Conservation (phyloP, 345 rosid genomes). For the Tarenaya hassleriana region DNA sequence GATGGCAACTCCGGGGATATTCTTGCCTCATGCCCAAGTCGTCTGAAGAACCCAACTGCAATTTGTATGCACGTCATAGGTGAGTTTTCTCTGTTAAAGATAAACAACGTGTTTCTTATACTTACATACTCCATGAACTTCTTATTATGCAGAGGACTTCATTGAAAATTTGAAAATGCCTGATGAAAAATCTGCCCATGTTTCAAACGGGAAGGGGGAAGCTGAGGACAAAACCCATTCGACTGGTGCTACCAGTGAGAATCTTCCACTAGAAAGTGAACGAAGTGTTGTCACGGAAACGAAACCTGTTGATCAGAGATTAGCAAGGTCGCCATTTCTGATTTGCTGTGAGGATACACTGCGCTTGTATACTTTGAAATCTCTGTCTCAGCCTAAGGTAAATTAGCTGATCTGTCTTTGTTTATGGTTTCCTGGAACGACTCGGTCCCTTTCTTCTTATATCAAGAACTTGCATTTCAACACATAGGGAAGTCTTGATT, state of each 20-base stretch:
- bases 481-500: conserved; percentile 46
- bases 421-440: conserved; percentile 12
- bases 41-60: conserved; percentile 39
- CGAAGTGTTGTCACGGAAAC: conserved; percentile 31
- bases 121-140: conserved; percentile 10
- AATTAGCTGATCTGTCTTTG: conserved; percentile 13
- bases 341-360: conserved; percentile 62
- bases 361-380: conserved; percentile 43
- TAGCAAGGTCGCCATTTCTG: conserved; percentile 34
- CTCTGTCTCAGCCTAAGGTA: conserved; percentile 73
- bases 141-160: conserved; percentile 42
- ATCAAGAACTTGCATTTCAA: conserved; percentile 27
- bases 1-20: conserved; percentile 51
- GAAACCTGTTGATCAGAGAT: conserved; percentile 30
- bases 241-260: conserved; percentile 25
- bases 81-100: conserved; percentile 26
- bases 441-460: conserved; percentile 24
- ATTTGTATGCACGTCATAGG: conserved; percentile 67
- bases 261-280: conserved; percentile 30
- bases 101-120: conserved; percentile 10
- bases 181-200: conserved; percentile 23
- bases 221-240: conserved; percentile 29
- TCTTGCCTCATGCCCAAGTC: conserved; percentile 34
- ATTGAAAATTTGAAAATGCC: conserved; percentile 30
- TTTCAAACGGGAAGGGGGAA: conserved; percentile 28